phyloP scores from a whole-genome alignment of 306 rosid genomes.

The Inga oerstediana region DNA sequence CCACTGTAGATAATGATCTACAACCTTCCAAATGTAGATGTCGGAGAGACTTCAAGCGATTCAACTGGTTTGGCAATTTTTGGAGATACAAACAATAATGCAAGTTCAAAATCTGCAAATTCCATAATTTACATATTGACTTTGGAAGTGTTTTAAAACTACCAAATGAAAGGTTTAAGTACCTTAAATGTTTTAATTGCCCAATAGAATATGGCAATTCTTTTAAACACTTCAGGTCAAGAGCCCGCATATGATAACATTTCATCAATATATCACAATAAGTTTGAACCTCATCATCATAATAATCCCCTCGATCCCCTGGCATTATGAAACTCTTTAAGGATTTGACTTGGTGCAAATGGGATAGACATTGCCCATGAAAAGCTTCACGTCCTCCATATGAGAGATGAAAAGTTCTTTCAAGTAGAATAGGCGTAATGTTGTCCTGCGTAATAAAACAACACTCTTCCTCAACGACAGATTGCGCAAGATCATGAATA shows the following conservation, averaged over 20 bases:
- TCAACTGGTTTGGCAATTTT: not conserved
- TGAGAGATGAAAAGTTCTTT: not conserved
- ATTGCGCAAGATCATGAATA: constrained; percentile 20
- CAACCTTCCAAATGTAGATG: not conserved
- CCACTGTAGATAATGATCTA: not conserved
- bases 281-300: too few species aligned
- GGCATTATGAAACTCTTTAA: not conserved
- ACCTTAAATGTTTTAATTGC: constrained; percentile 24
- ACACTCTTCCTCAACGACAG: not conserved
- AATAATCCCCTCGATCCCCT: too few species aligned
- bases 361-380: rapidly evolving
- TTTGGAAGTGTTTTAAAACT: not conserved
- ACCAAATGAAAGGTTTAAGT: not conserved
- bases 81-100: rapidly evolving
- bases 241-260: constrained; percentile 8
- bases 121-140: not conserved
- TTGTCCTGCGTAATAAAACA: too few species aligned
- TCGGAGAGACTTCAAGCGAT: constrained; percentile 14
- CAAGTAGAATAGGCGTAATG: not conserved
- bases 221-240: rapidly evolving
- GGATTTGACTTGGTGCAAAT: not conserved
- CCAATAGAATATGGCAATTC: not conserved
- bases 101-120: constrained; percentile 29
- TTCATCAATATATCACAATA: not conserved
- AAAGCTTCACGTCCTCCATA: not conserved